Percentiles rank a stretch among this genome's conserved stretches.
These are phyloP conservation scores for Onygena corvina DNA, from an alignment of 2,329 filamentous ascomycete genomes.

Conservation along the genomic window DNA sequence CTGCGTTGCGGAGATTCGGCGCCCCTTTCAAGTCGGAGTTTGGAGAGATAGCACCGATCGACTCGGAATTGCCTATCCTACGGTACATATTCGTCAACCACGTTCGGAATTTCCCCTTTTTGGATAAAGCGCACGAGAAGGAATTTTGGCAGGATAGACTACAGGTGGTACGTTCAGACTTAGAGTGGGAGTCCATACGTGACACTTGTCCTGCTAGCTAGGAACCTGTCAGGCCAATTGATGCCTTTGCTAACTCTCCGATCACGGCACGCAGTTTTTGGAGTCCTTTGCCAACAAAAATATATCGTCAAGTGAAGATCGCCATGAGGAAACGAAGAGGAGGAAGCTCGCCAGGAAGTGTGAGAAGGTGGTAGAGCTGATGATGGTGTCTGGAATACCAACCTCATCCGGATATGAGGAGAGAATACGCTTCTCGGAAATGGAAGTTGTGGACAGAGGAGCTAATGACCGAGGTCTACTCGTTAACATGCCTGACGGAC, in stretches of 20 bases:
- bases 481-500: constrained; percentile 76
- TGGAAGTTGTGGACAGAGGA: constrained; percentile 88
- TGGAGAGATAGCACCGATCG: constrained; percentile 82
- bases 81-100: constrained; percentile 97
- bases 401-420: constrained; percentile 97
- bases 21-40: constrained; percentile 87
- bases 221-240: background rate
- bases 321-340: constrained; percentile 89
- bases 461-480: constrained; percentile 84
- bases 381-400: constrained; percentile 97
- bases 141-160: constrained; percentile 99
- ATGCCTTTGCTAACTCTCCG: background rate
- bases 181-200: background rate
- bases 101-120: constrained; percentile 93
- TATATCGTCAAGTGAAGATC: constrained; percentile 92
- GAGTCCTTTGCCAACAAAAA: constrained; percentile 95
- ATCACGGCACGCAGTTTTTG: constrained; percentile 53
- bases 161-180: constrained; percentile 69
- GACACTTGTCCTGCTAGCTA: background rate
- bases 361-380: constrained; percentile 90
- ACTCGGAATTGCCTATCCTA: constrained; percentile 85
- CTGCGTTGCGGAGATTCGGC: constrained; percentile 85
- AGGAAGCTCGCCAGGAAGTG: constrained; percentile 85
- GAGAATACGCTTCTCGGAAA: constrained; percentile 87
- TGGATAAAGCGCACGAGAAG: constrained; percentile 93